A percentile compares a stretch with the other conserved stretches of the same genome.
These are phyloP conservation scores for Funneliformis geosporum DNA, from an alignment of 192 early-diverging fungal species.

Conservation along the genomic window DNA sequence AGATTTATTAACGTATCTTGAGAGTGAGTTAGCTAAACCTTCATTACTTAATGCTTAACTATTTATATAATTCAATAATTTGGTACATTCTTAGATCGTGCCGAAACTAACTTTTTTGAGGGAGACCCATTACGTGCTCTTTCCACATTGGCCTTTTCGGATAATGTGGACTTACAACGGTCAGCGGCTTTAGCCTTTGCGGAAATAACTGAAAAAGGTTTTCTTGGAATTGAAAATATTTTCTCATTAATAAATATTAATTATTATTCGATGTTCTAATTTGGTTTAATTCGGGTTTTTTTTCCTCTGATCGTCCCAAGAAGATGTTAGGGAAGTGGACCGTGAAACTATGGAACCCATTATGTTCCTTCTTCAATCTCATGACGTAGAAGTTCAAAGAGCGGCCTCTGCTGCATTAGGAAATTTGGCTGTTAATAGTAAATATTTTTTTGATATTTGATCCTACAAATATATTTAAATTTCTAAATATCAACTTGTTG, in stretches of 20 bases:
- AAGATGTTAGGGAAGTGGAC: constrained; percentile 75
- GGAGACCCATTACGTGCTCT: constrained; percentile 78
- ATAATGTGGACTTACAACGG: constrained; percentile 81
- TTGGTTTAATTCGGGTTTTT: constrained; percentile 14
- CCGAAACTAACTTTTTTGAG: constrained; percentile 80
- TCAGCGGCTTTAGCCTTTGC: constrained; percentile 87
- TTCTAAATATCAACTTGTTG: neutral
- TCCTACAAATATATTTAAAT: neutral
- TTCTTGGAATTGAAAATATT: neutral
- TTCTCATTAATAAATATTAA: neutral
- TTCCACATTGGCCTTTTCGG: constrained; percentile 82
- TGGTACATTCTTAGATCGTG: constrained; percentile 57
- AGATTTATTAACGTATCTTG: constrained; percentile 64
- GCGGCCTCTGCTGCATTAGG: constrained; percentile 85
- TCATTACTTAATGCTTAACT: constrained; percentile 2
- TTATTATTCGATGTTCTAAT: constrained; percentile 1
- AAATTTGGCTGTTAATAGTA: constrained; percentile 84
- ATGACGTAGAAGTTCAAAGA: constrained; percentile 83
- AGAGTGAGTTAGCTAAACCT: constrained; percentile 51
- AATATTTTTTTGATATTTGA: constrained; percentile 24
- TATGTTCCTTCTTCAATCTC: constrained; percentile 77
- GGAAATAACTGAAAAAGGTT: constrained; percentile 86
- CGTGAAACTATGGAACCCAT: constrained; percentile 80
- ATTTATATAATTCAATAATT: neutral
- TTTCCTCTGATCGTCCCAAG: constrained; percentile 9